A percentile compares a stretch with the other conserved stretches of the same genome.
phyloP scores from a whole-genome alignment of 2,329 filamentous ascomycete species.

The Xylariales sp. region DNA sequence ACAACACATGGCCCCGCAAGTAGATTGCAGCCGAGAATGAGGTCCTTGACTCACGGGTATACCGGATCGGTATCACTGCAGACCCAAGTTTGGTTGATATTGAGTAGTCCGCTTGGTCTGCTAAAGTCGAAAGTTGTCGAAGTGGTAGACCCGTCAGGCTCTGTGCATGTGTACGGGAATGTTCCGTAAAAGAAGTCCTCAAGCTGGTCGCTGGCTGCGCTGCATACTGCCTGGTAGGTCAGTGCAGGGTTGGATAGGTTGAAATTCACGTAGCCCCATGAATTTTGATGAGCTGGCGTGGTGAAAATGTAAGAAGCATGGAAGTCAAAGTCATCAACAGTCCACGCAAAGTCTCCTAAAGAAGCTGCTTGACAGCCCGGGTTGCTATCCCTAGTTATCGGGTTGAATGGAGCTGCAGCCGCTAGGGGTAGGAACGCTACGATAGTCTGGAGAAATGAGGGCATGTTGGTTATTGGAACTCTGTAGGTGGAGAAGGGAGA shows the following conservation, averaged over 20 bases:
- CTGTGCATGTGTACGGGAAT: slow-evolving; percentile 36
- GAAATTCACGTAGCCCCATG: slow-evolving; percentile 43
- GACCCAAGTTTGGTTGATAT: slow-evolving; percentile 44
- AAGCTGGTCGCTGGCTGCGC: slow-evolving; percentile 35
- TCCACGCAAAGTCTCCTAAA: slow-evolving; percentile 33
- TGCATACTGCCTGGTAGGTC: slow-evolving; percentile 32
- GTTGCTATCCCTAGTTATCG: slow-evolving; percentile 15
- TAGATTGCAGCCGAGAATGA: not conserved
- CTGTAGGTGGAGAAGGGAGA: too few relatives aligned
- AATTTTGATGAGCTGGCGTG: slow-evolving; percentile 47
- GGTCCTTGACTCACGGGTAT: slow-evolving; percentile 27
- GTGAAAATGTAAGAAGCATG: slow-evolving; percentile 44
- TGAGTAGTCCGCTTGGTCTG: slow-evolving; percentile 28
- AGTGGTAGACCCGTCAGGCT: slow-evolving; percentile 20
- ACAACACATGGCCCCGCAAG: too few relatives aligned
- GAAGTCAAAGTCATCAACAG: slow-evolving; percentile 40
- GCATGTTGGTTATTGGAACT: too few relatives aligned
- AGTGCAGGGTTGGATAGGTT: slow-evolving; percentile 43
- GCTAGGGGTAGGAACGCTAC: slow-evolving; percentile 20
- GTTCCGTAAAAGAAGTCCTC: slow-evolving; percentile 47
- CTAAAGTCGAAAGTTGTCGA: slow-evolving; percentile 34
- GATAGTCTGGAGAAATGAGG: slow-evolving; percentile 20
- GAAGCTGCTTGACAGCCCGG: slow-evolving; percentile 28
- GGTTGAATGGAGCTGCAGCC: slow-evolving; percentile 17
- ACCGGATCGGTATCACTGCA: slow-evolving; percentile 35